phyloP scores from a whole-genome alignment of 129 eudicot species.

The Heracleum sosnowskyi region DNA sequence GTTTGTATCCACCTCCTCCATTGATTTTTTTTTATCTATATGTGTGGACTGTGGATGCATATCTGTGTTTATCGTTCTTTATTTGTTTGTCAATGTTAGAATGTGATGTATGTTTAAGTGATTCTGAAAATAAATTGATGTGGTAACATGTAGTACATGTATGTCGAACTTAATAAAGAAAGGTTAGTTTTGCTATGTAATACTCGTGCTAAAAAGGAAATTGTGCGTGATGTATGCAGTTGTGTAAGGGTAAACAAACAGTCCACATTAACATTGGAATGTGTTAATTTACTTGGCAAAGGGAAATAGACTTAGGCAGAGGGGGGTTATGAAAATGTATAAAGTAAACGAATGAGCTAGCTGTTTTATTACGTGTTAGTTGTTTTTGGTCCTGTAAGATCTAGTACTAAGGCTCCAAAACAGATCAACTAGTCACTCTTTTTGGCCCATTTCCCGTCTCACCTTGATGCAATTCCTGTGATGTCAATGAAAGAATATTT shows the following conservation, averaged over 20 bases:
- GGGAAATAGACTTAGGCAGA: neutral
- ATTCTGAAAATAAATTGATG: neutral
- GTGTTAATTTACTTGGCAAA: neutral
- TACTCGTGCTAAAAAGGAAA: neutral
- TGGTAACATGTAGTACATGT: too few species aligned
- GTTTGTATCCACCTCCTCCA: conserved; percentile 36
- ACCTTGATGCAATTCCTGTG: neutral
- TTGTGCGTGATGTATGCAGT: neutral
- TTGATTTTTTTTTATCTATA: neutral
- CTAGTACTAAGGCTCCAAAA: neutral
- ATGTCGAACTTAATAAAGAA: neutral
- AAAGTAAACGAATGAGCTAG: neutral
- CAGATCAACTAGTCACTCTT: neutral
- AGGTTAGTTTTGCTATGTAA: neutral
- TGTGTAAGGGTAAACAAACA: neutral
- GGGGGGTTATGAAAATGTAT: neutral
- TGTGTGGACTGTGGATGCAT: neutral
- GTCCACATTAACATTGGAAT: too few species aligned
- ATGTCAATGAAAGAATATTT: neutral
- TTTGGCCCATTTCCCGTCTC: neutral
- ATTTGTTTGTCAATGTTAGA: neutral
- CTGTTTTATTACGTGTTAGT: neutral
- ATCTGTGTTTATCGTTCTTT: neutral
- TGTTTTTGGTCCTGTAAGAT: neutral
- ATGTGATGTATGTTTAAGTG: neutral